Conservation (phyloP, 169 alveolate genomes). For the Babesia ovata region DNA sequence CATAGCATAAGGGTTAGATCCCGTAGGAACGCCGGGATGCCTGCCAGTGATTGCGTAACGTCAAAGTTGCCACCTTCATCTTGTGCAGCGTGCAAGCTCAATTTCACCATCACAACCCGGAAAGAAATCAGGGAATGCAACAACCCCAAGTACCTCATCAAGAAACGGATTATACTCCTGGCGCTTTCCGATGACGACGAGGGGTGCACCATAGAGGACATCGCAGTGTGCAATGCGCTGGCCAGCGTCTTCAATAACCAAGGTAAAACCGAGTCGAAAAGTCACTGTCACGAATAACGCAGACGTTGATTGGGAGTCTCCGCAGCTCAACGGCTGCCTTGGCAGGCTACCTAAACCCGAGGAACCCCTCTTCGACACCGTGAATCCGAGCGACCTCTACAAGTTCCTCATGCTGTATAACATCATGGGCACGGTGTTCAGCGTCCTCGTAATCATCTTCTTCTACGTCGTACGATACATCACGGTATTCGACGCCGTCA, state of each 20-base stretch:
- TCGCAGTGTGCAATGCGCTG: constrained; percentile 58
- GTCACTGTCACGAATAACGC: not conserved
- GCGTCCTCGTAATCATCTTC: constrained; percentile 28
- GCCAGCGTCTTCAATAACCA: constrained; percentile 18
- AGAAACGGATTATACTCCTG: constrained; percentile 34
- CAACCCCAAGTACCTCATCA: constrained; percentile 37
- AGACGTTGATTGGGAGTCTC: constrained; percentile 54
- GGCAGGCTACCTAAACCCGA: constrained; percentile 41
- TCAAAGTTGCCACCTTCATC: not conserved
- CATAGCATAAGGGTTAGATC: too few relatives aligned
- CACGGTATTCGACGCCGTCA: constrained; percentile 67
- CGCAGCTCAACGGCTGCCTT: constrained; percentile 38
- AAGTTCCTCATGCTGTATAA: constrained; percentile 39
- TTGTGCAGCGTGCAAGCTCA: constrained; percentile 55
- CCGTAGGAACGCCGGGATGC: too few relatives aligned
- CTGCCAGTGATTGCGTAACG: too few relatives aligned
- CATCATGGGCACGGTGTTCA: constrained; percentile 40
- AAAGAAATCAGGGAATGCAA: constrained; percentile 64
- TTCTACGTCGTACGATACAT: constrained; percentile 48
- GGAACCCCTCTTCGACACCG: constrained; percentile 35
- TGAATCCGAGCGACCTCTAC: constrained; percentile 61
- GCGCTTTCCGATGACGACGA: constrained; percentile 34
- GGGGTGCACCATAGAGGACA: constrained; percentile 46
- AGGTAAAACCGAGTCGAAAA: constrained; percentile 8
- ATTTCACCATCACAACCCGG: constrained; percentile 2